A percentile compares a stretch with the other conserved stretches of the same genome.
Evolutionary conservation across 352 stramenopile species (phyloP).

Genomic region (Phytophthora boehmeriae): DNA sequence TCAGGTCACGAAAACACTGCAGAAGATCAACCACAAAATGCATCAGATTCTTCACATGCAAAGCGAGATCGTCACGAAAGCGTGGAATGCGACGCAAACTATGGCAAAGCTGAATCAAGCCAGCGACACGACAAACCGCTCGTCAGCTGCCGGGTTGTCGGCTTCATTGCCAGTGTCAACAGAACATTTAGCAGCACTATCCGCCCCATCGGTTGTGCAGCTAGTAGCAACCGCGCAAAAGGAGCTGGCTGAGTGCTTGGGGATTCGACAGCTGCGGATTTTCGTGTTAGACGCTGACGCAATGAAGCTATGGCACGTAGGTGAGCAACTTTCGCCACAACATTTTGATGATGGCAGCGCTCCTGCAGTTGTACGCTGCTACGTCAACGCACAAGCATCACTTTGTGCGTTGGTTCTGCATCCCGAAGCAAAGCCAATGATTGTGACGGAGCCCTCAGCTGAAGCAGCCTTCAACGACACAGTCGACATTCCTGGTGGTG

Average conservation of each 20-base stretch:
- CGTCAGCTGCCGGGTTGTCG: not conserved
- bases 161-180: not conserved
- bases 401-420: conserved; percentile 45
- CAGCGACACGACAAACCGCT: not conserved
- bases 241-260: conserved; percentile 61
- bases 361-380: conserved; percentile 50
- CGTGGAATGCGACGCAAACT: conserved; percentile 1
- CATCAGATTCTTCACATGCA: conserved; percentile 59
- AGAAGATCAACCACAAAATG: conserved; percentile 65
- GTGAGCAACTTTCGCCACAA: conserved; percentile 16
- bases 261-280: conserved; percentile 67
- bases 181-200: conserved; percentile 3
- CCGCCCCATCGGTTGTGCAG: conserved; percentile 41
- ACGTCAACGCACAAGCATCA: conserved; percentile 64
- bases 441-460: conserved; percentile 49
- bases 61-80: conserved; percentile 46
- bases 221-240: conserved; percentile 61
- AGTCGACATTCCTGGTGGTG: conserved; percentile 62
- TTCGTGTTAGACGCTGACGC: conserved; percentile 63
- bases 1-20: conserved; percentile 47
- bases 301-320: conserved; percentile 62
- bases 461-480: conserved; percentile 76
- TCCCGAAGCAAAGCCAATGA: conserved; percentile 21
- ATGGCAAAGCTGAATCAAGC: not conserved
- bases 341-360: conserved; percentile 13